Conservation (phyloP, 225 moss, liverwort and hornwort species). For the Thuidium tamariscinum region DNA sequence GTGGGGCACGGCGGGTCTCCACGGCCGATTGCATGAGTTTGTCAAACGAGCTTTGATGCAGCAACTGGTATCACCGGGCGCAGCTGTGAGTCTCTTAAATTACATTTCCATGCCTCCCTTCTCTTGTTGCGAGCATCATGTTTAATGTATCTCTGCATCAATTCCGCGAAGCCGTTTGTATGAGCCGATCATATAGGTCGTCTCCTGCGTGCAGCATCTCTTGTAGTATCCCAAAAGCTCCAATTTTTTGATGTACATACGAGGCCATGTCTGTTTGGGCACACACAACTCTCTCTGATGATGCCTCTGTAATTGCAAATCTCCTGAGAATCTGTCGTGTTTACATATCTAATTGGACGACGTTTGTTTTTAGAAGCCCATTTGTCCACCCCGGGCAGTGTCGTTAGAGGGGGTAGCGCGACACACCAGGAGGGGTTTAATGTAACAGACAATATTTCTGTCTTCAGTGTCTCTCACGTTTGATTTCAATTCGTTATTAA, state of each 20-base stretch:
- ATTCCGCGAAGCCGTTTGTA: background rate
- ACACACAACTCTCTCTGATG: background rate
- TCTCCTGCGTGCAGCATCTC: background rate
- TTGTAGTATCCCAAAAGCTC: background rate
- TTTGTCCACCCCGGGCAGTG: background rate
- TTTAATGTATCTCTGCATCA: background rate
- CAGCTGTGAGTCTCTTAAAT: slow-evolving; percentile 10
- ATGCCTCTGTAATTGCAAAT: background rate
- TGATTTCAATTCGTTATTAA: background rate
- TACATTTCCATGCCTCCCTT: background rate
- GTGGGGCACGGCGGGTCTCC: slow-evolving; percentile 47
- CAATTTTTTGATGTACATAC: background rate
- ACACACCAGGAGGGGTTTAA: background rate
- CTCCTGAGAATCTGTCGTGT: background rate
- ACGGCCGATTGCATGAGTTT: slow-evolving; percentile 40
- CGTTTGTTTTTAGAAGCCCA: background rate
- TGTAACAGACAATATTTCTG: background rate
- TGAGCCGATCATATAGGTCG: background rate
- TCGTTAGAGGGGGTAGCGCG: background rate
- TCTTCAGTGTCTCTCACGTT: background rate
- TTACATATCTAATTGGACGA: background rate
- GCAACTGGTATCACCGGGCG: slow-evolving; percentile 41
- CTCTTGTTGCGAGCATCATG: background rate
- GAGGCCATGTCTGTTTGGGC: background rate
- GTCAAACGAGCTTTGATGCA: slow-evolving; percentile 42